Evolutionary conservation across 805 yeast species (phyloP), one percentile per base, ranked within the genome.

Genomic region (Lipomyces japonicus): DNA sequence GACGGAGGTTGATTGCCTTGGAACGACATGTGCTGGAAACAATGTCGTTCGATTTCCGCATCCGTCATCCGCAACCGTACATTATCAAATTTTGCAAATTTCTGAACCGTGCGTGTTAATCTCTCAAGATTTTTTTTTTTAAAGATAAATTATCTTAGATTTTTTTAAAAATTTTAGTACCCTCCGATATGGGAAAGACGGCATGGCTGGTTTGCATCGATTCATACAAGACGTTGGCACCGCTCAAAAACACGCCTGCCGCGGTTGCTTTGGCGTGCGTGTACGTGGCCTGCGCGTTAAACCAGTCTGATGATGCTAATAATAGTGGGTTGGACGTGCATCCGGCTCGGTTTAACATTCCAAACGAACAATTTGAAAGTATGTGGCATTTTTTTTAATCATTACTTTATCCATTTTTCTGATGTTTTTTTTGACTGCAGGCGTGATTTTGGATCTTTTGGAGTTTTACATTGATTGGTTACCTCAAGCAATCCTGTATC

Each of bases 1-100:
- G 84, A 45, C 79, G 77, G 59, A 71, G 74, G 41, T 67, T 85
- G 1, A 68, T 86, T 57, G 69, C 71, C 23, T 62, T 82, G 38
- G 95, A 87, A 64, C 78, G 80, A 57, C 79, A 78, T 61, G 69
- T 87, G 44, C 68, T 87, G 57, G 93, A 86, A 62, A 73, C 84
- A 2, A 77, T 84, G 58, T 77, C 84, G 32, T 87, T 86, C 64
- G 95, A 87, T 63, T 86, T 85, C 61, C 74, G 90, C 59, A 74
- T 76, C 30, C 78, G 78, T 41, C 79, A 78, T 42, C 73, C 78
- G 26, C 93, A 86, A 63, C 82, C 81, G 58, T 73, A 78, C 53
- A 69, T 84, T 18, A 74, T 85, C n/a, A 80, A 81, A 56, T 74
- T 84, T 48, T 72, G 78, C 14, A 82, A 81, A 61, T 32, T 24